These are phyloP conservation scores for Fusarium nodosum DNA, from an alignment of 2,329 filamentous ascomycete genomes.

Conservation along the genomic window DNA sequence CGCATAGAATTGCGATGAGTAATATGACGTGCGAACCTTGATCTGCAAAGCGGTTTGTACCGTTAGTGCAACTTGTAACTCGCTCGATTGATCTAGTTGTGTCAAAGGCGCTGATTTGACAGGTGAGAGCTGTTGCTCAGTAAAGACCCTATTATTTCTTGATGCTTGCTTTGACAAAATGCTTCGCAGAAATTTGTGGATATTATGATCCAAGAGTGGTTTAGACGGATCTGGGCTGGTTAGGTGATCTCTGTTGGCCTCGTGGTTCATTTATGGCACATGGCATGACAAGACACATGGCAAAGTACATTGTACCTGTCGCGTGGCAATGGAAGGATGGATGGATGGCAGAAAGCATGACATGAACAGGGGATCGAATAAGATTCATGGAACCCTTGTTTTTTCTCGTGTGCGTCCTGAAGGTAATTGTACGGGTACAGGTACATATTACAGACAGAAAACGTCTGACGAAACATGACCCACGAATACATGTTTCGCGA, in stretches of 20 bases:
- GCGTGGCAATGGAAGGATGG: conserved; percentile 19
- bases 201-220: conserved; percentile 41
- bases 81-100: not conserved
- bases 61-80: not conserved
- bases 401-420: conserved; percentile 3
- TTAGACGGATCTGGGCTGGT: conserved; percentile 45
- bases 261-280: conserved; percentile 22
- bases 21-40: conserved; percentile 11
- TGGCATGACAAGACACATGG: conserved; percentile 46
- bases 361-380: conserved; percentile 33
- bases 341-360: conserved; percentile 12
- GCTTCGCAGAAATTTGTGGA: conserved; percentile 36
- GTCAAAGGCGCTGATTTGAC: not conserved
- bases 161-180: conserved; percentile 13
- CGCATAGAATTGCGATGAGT: not conserved
- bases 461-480: conserved; percentile 5
- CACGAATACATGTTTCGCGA: conserved; percentile 22
- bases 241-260: conserved; percentile 40
- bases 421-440: not conserved
- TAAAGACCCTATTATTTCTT: conserved; percentile 17
- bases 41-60: conserved; percentile 2
- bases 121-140: conserved; percentile 6
- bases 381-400: conserved; percentile 28
- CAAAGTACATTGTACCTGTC: conserved; percentile 48
- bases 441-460: not conserved